A percentile compares a stretch with the other conserved stretches of the same genome.
phyloP scores from a whole-genome alignment of 805 yeast genomes.

The Pichia eremophila region DNA sequence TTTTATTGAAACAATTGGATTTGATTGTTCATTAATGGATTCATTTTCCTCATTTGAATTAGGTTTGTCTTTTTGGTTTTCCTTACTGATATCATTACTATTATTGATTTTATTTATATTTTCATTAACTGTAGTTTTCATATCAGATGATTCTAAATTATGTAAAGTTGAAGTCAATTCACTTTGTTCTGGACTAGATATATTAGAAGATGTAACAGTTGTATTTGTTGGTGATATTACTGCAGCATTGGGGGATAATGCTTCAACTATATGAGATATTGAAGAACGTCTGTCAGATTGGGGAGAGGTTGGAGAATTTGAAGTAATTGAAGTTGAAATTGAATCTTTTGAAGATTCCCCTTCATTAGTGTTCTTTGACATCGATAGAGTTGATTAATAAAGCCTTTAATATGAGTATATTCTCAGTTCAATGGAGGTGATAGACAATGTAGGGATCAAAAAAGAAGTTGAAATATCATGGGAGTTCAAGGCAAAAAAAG shows the following conservation, averaged over 20 bases:
- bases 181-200: background rate
- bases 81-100: background rate
- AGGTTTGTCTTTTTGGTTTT: background rate
- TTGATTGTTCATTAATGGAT: background rate
- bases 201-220: background rate
- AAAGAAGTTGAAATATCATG: too few species aligned
- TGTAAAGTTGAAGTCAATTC: background rate
- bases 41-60: too few species aligned
- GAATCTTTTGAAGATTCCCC: background rate
- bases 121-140: background rate
- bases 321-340: background rate
- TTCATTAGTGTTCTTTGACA: background rate
- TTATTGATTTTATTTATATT: background rate
- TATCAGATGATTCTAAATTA: background rate
- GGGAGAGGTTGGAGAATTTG: background rate
- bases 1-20: slow-evolving; percentile 12
- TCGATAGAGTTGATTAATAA: background rate
- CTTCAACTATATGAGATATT: slow-evolving; percentile 5
- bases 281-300: background rate
- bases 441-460: too few species aligned
- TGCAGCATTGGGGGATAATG: slow-evolving; percentile 2
- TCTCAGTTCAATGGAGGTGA: background rate
- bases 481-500: too few species aligned
- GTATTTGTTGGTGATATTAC: slow-evolving; percentile 4
- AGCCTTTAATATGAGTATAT: background rate